Conservation (phyloP, 495 filamentous ascomycete species). For the Aspergillus panamensis region DNA sequence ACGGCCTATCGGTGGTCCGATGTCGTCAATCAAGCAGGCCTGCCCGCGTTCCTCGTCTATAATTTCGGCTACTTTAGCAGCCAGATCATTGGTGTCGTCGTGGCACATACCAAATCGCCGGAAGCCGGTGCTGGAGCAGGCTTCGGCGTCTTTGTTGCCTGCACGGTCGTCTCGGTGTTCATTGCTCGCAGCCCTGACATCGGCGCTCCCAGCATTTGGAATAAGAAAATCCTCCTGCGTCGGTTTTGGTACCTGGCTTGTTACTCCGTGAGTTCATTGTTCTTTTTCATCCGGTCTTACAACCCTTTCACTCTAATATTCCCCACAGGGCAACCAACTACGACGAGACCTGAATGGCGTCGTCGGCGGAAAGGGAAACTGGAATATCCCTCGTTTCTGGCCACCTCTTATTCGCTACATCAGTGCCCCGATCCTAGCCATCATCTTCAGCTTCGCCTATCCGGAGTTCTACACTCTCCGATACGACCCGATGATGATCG, state of each 20-base stretch:
- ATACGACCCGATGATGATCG: slow-evolving; percentile 38
- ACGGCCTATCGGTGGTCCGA: slow-evolving; percentile 30
- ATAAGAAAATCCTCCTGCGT: slow-evolving; percentile 20
- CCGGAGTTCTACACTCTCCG: slow-evolving; percentile 35
- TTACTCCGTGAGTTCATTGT: slow-evolving; percentile 20
- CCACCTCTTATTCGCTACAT: slow-evolving; percentile 36
- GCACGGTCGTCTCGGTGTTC: slow-evolving; percentile 11
- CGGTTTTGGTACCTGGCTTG: slow-evolving; percentile 25
- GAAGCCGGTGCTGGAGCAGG: slow-evolving; percentile 29
- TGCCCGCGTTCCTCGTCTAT: slow-evolving; percentile 27
- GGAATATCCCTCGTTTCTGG: slow-evolving; percentile 37
- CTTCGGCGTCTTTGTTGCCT: slow-evolving; percentile 28
- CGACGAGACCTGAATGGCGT: slow-evolving; percentile 24
- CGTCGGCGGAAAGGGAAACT: slow-evolving; percentile 31
- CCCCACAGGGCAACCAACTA: slow-evolving; percentile 24
- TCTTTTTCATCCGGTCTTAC: background rate
- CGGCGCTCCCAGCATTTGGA: slow-evolving; percentile 32
- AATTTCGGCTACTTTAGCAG: slow-evolving; percentile 37
- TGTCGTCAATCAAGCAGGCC: slow-evolving; percentile 30
- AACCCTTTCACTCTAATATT: background rate
- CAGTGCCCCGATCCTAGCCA: slow-evolving; percentile 35
- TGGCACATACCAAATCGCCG: slow-evolving; percentile 30
- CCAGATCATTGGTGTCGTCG: slow-evolving; percentile 31
- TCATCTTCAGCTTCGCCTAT: slow-evolving; percentile 42
- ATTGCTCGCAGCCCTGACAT: slow-evolving; percentile 24